phyloP scores from a whole-genome alignment of 2,329 filamentous ascomycete genomes.

The Hypoxylon sp. region DNA sequence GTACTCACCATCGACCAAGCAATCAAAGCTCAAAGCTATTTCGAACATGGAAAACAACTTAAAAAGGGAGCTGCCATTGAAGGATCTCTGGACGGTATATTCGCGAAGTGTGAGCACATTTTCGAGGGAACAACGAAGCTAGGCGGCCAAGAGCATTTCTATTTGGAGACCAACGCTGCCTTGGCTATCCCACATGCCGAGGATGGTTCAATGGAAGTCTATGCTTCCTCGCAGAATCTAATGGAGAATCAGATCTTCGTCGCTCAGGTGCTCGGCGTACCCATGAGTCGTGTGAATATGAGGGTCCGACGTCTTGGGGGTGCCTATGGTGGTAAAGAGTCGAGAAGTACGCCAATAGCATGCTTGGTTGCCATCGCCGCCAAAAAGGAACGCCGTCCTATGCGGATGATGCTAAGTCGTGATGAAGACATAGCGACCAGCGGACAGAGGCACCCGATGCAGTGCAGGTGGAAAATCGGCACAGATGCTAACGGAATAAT shows the following conservation, averaged over 20 bases:
- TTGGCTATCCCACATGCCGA: constrained; percentile 87
- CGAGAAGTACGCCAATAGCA: constrained; percentile 83
- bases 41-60: constrained; percentile 83
- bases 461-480: constrained; percentile 88
- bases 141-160: constrained; percentile 97
- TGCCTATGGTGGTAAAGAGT: constrained; percentile 95
- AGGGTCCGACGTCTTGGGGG: constrained; percentile 91
- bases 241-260: constrained; percentile 91
- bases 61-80: constrained; percentile 75
- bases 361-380: constrained; percentile 86
- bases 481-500: constrained; percentile 92
- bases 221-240: constrained; percentile 90
- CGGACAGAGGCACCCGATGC: constrained; percentile 92
- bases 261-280: constrained; percentile 83
- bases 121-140: constrained; percentile 86
- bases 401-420: constrained; percentile 92
- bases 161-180: constrained; percentile 89
- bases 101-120: constrained; percentile 81
- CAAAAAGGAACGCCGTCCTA: constrained; percentile 83
- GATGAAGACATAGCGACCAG: constrained; percentile 94
- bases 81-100: constrained; percentile 71
- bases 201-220: constrained; percentile 94
- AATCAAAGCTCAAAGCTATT: constrained; percentile 87
- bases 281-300: constrained; percentile 88
- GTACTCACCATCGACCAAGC: constrained; percentile 95